Percentiles rank a stretch among this genome's conserved stretches.
These are phyloP conservation scores for Desmodesmus armatus DNA, from an alignment of 139 green algal genomes.

Conservation along the genomic window DNA sequence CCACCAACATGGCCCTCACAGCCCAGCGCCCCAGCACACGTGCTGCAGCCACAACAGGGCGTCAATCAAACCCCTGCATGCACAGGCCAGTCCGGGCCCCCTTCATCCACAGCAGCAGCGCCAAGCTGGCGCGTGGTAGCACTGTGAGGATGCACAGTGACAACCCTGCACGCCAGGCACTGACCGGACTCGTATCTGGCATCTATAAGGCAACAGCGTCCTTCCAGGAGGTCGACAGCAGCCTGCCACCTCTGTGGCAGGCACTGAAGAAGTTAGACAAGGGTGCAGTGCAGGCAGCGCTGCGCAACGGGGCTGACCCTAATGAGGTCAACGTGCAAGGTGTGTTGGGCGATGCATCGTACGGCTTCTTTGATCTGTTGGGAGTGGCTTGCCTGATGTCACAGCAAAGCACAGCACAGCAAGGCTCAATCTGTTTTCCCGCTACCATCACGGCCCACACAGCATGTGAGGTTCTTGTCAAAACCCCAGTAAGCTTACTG, in stretches of 20 bases:
- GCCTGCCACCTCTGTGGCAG: slow-evolving; percentile 12
- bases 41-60: background rate
- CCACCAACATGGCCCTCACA: too few species aligned
- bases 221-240: slow-evolving; percentile 17
- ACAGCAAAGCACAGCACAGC: too few species aligned
- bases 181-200: slow-evolving; percentile 35
- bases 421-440: too few species aligned
- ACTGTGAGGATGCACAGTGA: slow-evolving; percentile 11
- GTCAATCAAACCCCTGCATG: too few species aligned
- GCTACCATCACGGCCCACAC: too few species aligned
- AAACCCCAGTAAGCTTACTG: too few species aligned
- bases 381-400: too few species aligned
- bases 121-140: background rate
- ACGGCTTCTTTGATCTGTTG: too few species aligned
- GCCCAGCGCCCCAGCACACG: background rate
- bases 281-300: slow-evolving; percentile 37
- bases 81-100: too few species aligned
- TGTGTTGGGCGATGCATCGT: background rate
- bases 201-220: slow-evolving; percentile 54
- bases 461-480: too few species aligned
- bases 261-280: slow-evolving; percentile 49
- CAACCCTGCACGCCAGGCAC: slow-evolving; percentile 26
- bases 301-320: slow-evolving; percentile 30
- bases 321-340: slow-evolving; percentile 35
- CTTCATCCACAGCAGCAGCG: background rate